Evolutionary conservation across 1,284 basidiomycete species (phyloP).

Genomic region (Malassezia globosa): DNA sequence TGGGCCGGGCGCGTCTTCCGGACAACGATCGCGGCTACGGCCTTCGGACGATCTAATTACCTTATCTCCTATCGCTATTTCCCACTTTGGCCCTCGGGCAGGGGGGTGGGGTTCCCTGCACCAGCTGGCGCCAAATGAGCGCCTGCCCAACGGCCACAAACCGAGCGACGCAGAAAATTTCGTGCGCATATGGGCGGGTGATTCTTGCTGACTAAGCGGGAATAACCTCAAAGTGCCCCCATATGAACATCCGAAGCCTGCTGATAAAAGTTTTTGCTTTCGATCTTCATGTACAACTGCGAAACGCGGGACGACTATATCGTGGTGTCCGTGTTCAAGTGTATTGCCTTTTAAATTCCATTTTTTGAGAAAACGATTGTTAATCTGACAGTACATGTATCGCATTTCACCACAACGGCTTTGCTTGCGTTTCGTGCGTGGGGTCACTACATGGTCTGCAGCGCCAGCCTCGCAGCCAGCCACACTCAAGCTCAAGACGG

Average conservation of each 20-base stretch:
- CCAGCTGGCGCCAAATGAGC: no score
- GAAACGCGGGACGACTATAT: slow-evolving; percentile 44
- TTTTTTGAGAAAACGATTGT: neutral
- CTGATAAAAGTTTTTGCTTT: neutral
- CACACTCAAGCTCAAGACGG: slow-evolving; percentile 80
- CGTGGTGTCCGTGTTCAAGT: slow-evolving; percentile 35
- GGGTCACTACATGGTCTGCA: slow-evolving; percentile 30
- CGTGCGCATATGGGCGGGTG: neutral
- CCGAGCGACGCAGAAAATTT: neutral
- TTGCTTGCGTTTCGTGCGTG: slow-evolving; percentile 19
- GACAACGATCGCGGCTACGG: no score
- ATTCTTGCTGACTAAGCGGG: slow-evolving; percentile 15
- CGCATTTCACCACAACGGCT: slow-evolving; percentile 18
- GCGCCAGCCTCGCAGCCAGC: slow-evolving; percentile 55
- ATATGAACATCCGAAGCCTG: neutral
- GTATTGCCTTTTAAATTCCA: slow-evolving; percentile 9
- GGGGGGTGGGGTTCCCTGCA: no score
- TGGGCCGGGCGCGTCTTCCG: neutral
- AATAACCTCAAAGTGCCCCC: neutral
- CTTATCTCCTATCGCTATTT: no score
- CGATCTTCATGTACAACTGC: slow-evolving; percentile 4
- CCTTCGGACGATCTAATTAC: no score
- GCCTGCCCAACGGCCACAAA: no score
- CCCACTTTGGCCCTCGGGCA: no score
- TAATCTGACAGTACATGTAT: neutral